Conservation (phyloP, 2,329 filamentous ascomycete genomes). For the Bipolaris victoriae region DNA sequence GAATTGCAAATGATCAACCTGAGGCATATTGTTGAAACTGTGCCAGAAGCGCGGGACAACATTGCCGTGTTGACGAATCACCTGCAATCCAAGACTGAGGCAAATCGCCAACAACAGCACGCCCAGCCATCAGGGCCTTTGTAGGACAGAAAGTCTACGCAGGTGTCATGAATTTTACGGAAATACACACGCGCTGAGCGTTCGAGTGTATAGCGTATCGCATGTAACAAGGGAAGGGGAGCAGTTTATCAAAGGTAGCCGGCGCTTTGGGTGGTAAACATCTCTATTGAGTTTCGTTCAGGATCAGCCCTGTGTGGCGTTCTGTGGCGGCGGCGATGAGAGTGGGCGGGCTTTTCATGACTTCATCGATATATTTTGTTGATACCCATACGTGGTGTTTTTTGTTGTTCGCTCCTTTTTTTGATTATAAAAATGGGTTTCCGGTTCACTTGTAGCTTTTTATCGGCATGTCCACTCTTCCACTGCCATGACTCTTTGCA, state of each 20-base stretch:
- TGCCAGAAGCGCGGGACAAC: conserved; percentile 69
- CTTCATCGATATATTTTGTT: conserved; percentile 3
- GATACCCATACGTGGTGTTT: conserved; percentile 17
- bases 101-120: conserved; percentile 12
- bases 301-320: not conserved
- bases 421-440: not conserved
- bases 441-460: no score
- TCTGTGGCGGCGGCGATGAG: not conserved
- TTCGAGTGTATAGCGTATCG: not conserved
- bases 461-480: no score
- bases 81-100: conserved; percentile 21
- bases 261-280: conserved; percentile 3
- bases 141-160: not conserved
- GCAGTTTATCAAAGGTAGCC: no score
- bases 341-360: conserved; percentile 1
- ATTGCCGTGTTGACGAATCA: conserved; percentile 38
- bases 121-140: conserved; percentile 6
- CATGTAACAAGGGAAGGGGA: not conserved
- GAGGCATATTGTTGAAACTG: conserved; percentile 68
- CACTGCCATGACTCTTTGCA: no score
- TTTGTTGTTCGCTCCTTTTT: not conserved
- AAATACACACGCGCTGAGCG: not conserved
- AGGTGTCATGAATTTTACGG: not conserved
- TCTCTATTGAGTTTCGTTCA: not conserved
- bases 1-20: conserved; percentile 74